Evolutionary conservation across 2,329 filamentous ascomycete species (phyloP).

Genomic region (Aspergillus eucalypticola): DNA sequence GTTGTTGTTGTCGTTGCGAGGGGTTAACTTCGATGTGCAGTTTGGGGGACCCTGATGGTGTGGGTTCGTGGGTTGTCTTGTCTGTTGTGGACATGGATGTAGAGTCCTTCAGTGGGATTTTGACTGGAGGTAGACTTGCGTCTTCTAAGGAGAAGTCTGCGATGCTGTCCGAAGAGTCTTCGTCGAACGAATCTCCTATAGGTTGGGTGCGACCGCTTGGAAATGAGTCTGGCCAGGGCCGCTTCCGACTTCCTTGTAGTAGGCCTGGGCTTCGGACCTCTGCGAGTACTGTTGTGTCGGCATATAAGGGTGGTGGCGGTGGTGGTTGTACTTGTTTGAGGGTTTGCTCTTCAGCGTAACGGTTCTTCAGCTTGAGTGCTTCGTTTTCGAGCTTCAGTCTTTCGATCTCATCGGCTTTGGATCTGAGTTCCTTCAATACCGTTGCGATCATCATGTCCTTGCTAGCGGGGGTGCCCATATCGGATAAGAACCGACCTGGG

Average conservation of each 20-base stretch:
- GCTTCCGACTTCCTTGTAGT: conserved; percentile 37
- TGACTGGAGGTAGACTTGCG: conserved; percentile 21
- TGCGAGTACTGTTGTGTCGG: conserved; percentile 21
- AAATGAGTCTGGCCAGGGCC: conserved; percentile 33
- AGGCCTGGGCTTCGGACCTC: conserved; percentile 38
- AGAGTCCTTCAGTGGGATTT: conserved; percentile 28
- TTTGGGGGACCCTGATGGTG: conserved; percentile 11
- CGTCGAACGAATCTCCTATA: conserved; percentile 37
- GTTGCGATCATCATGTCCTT: conserved; percentile 40
- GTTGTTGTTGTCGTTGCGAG: too few relatives aligned
- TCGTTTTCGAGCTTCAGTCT: conserved; percentile 41
- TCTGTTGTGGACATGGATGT: conserved; percentile 10
- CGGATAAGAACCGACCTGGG: conserved; percentile 25
- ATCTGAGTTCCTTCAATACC: conserved; percentile 40
- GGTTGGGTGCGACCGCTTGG: conserved; percentile 25
- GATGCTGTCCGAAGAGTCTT: conserved; percentile 31
- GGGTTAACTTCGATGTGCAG: conserved; percentile 21
- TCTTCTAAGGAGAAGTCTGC: conserved; percentile 30
- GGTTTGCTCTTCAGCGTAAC: conserved; percentile 34
- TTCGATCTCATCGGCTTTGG: conserved; percentile 42
- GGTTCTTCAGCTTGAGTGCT: conserved; percentile 38
- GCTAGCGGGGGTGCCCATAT: conserved; percentile 20
- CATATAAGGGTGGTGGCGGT: not conserved
- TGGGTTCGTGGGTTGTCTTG: conserved; percentile 9
- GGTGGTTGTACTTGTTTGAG: conserved; percentile 13